A percentile compares a stretch with the other conserved stretches of the same genome.
phyloP scores from a whole-genome alignment of 208 protist genomes.

The Trypanosoma theileri region DNA sequence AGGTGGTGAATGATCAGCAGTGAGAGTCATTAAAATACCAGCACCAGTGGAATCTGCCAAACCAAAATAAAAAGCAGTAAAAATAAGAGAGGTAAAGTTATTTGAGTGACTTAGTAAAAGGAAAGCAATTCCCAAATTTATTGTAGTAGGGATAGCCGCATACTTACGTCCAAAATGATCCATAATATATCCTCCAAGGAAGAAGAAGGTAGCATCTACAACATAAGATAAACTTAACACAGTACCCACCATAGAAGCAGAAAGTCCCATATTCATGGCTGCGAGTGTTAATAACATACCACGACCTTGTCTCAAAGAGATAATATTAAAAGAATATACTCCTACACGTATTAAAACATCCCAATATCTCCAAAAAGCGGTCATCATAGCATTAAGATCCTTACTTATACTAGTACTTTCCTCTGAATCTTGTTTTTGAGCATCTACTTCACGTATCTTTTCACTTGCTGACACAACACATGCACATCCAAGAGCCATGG shows the following conservation, averaged over 20 bases:
- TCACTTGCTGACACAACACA: neutral
- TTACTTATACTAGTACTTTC: neutral
- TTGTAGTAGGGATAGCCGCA: slow-evolving; percentile 55
- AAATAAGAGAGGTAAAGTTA: slow-evolving; percentile 40
- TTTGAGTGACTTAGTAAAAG: slow-evolving; percentile 40
- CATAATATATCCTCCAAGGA: slow-evolving; percentile 74
- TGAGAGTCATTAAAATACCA: slow-evolving; percentile 75
- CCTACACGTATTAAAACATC: slow-evolving; percentile 23
- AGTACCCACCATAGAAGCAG: slow-evolving; percentile 21
- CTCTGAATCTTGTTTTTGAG: neutral
- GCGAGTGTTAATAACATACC: slow-evolving; percentile 13
- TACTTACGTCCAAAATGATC: slow-evolving; percentile 54
- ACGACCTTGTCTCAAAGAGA: slow-evolving; percentile 10
- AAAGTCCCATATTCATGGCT: slow-evolving; percentile 24
- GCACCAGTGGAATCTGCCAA: slow-evolving; percentile 63
- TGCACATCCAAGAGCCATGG: slow-evolving; percentile 9
- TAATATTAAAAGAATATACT: slow-evolving; percentile 22
- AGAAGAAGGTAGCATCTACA: slow-evolving; percentile 50
- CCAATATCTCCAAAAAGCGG: slow-evolving; percentile 14
- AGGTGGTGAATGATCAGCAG: slow-evolving; percentile 55
- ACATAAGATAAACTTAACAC: slow-evolving; percentile 47
- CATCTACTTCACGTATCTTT: slow-evolving; percentile 18
- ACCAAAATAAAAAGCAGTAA: slow-evolving; percentile 46
- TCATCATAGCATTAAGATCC: neutral
- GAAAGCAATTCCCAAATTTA: slow-evolving; percentile 55